Conservation (phyloP, 1,139 yeast genomes). For the Petasospora rhodanensis region DNA sequence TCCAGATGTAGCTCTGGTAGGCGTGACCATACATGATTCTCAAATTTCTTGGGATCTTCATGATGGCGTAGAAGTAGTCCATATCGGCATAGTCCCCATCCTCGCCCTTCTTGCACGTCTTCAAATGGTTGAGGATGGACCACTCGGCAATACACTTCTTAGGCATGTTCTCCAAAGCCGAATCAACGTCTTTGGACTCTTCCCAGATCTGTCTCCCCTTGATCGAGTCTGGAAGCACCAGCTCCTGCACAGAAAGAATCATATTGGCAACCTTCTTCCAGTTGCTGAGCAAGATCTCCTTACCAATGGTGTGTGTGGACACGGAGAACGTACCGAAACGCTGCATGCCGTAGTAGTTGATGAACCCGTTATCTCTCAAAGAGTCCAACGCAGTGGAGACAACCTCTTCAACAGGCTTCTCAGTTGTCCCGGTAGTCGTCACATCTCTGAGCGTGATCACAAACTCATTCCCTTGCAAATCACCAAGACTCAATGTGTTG, state of each 20-base stretch:
- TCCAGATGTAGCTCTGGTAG: constrained; percentile 95
- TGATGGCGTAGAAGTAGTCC: constrained; percentile 71
- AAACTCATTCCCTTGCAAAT: constrained; percentile 83
- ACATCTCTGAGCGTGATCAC: constrained; percentile 78
- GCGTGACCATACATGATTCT: constrained; percentile 97
- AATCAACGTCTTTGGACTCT: constrained; percentile 60
- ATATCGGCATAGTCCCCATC: constrained; percentile 43
- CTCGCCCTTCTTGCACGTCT: constrained; percentile 39
- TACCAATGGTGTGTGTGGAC: constrained; percentile 86
- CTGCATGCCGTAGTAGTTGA: constrained; percentile 96
- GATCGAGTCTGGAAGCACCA: constrained; percentile 74
- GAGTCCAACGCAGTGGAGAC: constrained; percentile 54
- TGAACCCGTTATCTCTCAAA: constrained; percentile 66
- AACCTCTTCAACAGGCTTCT: constrained; percentile 32
- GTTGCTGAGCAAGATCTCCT: constrained; percentile 60
- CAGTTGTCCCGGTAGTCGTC: constrained; percentile 16
- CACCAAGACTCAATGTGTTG: constrained; percentile 67
- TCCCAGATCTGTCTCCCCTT: constrained; percentile 84
- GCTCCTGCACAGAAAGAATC: constrained; percentile 78
- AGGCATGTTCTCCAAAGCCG: constrained; percentile 76
- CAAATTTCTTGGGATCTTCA: constrained; percentile 88
- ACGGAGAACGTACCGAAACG: constrained; percentile 93
- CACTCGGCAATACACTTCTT: constrained; percentile 81
- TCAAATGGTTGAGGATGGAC: constrained; percentile 60
- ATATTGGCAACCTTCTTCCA: constrained; percentile 80